phyloP scores from a whole-genome alignment of 305 asterid species.

The Lippia alba region DNA sequence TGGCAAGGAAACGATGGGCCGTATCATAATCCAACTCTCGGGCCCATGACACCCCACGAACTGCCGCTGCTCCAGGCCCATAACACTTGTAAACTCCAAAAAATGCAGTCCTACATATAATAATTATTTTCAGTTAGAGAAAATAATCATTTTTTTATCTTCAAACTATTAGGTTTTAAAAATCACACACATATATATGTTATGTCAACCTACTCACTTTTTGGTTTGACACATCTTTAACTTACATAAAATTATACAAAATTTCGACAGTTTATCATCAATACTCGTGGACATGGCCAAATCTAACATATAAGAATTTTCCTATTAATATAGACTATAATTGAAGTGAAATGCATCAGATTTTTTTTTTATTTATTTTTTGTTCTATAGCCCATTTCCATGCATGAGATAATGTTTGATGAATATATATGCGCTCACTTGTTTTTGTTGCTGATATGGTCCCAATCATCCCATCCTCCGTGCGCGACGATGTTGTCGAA shows the following conservation, averaged over 20 bases:
- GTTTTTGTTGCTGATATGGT: conserved; percentile 75
- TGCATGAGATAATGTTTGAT: no score
- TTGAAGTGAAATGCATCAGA: no score
- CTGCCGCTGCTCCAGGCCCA: conserved; percentile 83
- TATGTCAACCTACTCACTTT: no score
- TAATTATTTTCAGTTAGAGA: neutral
- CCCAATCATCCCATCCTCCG: conserved; percentile 96
- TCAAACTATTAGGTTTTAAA: no score
- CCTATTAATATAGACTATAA: neutral
- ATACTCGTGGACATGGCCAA: no score
- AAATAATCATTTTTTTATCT: neutral
- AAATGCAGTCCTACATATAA: conserved; percentile 61
- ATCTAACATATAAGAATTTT: no score
- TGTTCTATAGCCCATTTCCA: no score
- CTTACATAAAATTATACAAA: no score
- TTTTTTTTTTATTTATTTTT: no score
- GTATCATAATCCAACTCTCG: conserved; percentile 69
- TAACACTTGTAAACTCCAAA: conserved; percentile 76
- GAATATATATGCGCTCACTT: conserved; percentile 55
- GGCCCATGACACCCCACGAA: conserved; percentile 82
- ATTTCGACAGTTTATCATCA: no score
- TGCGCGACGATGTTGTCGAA: conserved; percentile 75
- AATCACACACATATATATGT: no score
- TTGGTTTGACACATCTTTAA: no score
- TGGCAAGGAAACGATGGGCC: conserved; percentile 84